phyloP scores from a whole-genome alignment of 495 filamentous ascomycete genomes.

The Cladorrhinum samala region DNA sequence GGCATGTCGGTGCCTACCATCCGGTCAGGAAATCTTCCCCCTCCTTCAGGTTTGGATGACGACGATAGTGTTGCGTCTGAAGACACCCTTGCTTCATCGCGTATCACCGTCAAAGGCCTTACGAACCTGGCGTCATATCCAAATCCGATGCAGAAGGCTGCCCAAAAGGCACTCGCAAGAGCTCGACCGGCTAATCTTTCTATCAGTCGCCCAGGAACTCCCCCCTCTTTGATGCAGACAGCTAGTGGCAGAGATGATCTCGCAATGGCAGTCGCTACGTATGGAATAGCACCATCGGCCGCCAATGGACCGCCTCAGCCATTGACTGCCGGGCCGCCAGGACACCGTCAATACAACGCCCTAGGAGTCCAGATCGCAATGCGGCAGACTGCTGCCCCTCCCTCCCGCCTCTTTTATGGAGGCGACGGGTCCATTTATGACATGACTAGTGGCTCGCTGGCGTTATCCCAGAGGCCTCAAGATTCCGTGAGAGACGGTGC shows the following conservation, averaged over 20 bases:
- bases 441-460: too few species aligned
- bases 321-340: slow-evolving; percentile 43
- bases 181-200: slow-evolving; percentile 21
- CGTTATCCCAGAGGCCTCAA: too few species aligned
- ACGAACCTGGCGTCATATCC: slow-evolving; percentile 41
- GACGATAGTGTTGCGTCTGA: slow-evolving; percentile 17
- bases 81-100: slow-evolving; percentile 20
- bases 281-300: slow-evolving; percentile 12
- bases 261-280: slow-evolving; percentile 1
- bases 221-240: not conserved
- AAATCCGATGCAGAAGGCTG: slow-evolving; percentile 41
- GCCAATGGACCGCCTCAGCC: slow-evolving; percentile 36
- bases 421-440: too few species aligned
- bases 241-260: slow-evolving; percentile 6
- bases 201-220: slow-evolving; percentile 8
- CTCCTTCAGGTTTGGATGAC: slow-evolving; percentile 16
- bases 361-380: slow-evolving; percentile 22
- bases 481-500: too few species aligned
- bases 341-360: slow-evolving; percentile 34
- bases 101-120: slow-evolving; percentile 35
- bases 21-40: slow-evolving; percentile 20
- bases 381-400: not conserved
- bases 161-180: slow-evolving; percentile 34
- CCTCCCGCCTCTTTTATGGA: too few species aligned
- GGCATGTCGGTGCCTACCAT: slow-evolving; percentile 20